Conservation (phyloP, 805 yeast species). For the Peterozyma xylosa region DNA sequence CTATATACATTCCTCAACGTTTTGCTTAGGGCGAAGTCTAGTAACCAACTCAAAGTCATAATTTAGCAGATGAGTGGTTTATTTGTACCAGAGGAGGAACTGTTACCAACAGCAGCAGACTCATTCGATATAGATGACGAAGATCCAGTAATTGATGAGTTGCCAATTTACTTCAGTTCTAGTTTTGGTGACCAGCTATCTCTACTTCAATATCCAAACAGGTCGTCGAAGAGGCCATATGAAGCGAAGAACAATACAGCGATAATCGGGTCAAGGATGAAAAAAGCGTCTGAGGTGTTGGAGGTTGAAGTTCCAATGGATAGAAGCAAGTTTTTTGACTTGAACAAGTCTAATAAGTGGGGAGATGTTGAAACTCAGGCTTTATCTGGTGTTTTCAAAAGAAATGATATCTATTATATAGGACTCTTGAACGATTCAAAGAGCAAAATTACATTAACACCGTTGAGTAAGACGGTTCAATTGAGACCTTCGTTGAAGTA, state of each 20-base stretch:
- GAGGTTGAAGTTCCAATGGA: constrained; percentile 76
- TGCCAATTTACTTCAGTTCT: constrained; percentile 44
- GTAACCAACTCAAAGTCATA: too few species aligned
- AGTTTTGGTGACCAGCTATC: constrained; percentile 19
- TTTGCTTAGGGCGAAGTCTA: too few species aligned
- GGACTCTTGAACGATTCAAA: constrained; percentile 22
- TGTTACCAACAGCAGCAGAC: constrained; percentile 2
- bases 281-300: constrained; percentile 53
- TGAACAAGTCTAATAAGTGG: constrained; percentile 58
- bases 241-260: constrained; percentile 26
- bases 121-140: constrained; percentile 27
- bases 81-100: constrained; percentile 27
- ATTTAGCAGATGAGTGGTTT: constrained; percentile 12
- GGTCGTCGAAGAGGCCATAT: constrained; percentile 36
- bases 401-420: constrained; percentile 43
- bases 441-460: constrained; percentile 52
- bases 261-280: constrained; percentile 42
- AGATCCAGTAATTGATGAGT: constrained; percentile 55
- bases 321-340: constrained; percentile 61
- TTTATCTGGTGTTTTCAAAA: constrained; percentile 61
- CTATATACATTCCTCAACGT: too few species aligned
- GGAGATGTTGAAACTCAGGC: constrained; percentile 51
- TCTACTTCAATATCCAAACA: constrained; percentile 56
- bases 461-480: constrained; percentile 65
- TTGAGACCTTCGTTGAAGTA: constrained; percentile 77